Base-by-base conservation (phyloP, 768 basidiomycete species). In the Mycena sanguinolenta region DNA sequence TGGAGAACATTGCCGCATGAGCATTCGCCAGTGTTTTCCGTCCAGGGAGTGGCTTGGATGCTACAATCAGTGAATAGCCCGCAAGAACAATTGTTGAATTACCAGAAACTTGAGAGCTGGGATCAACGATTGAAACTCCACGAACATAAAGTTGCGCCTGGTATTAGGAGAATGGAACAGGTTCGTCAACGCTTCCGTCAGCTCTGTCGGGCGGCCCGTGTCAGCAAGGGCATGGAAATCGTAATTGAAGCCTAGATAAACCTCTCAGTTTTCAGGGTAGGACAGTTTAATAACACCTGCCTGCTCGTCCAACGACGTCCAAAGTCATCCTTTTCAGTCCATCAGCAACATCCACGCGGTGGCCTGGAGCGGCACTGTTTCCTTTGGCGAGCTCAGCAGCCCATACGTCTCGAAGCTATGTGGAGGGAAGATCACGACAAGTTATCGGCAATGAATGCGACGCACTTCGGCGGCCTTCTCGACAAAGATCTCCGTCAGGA, bases 301-400 rank as follows among this genome's bases (percentile, higher is more conserved):
- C 84, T 44, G 84, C 76, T 28, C 82, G 77, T 12, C 84, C 84
- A 28, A 85, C 85, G 28, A 85, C 76, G 44, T 85, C 84, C 21
- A 85, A 75, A 0, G 84, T 84, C 71, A 76, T 75, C 64, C 74
- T 78, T 64, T 72, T 76, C 23, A 85, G 61, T 79, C 83, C 82
- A 0, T 74, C 67, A 17, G 78, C 64, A 12, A 80, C 73, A 49
- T 85, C 79, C 9, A 83, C 72, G 14, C 75, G 74, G 36, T 38
- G 36, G 14, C 36, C 36, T n/a, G 72, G 28, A 9, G 52, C 42
- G n/a, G 57, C 70, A 23, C 66, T 75, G 25, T 67, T 57, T 19
- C 68, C 63, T 25, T 75, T 65, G 23, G 67, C 46, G 8, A 81
- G 58, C 63, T 79, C 75, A 3, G 65, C 59, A 16, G 36, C 70